These are phyloP conservation scores for Selaginella tamariscina DNA, from an alignment of 75 land plant genomes.

Conservation along the genomic window DNA sequence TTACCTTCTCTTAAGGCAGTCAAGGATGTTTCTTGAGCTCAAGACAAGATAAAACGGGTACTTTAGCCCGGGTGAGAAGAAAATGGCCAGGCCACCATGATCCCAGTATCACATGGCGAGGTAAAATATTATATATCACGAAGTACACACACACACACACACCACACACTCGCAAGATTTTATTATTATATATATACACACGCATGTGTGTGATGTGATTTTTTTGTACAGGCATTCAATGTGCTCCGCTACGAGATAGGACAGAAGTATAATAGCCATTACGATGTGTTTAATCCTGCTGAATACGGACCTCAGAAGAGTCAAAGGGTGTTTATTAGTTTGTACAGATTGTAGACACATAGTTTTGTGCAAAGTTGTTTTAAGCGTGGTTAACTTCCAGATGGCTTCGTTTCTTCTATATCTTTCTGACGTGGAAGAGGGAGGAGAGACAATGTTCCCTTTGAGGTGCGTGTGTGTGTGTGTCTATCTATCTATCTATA, in stretches of 20 bases:
- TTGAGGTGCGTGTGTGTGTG: background rate
- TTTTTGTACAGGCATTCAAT: conserved; percentile 11
- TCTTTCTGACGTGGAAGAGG: conserved; percentile 5
- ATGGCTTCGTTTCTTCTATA: conserved; percentile 8
- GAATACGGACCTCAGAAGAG: conserved; percentile 13
- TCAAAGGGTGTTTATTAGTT: background rate
- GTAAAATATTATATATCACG: conserved; percentile 24
- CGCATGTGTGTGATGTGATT: too few species aligned
- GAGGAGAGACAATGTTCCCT: conserved; percentile 9
- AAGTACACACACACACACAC: too few species aligned
- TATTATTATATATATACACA: too few species aligned
- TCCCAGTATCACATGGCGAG: conserved; percentile 79
- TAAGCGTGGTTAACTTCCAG: background rate
- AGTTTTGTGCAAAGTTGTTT: background rate
- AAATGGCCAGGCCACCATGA: conserved; percentile 79
- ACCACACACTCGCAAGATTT: too few species aligned
- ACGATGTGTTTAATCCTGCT: conserved; percentile 8
- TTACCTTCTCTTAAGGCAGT: conserved; percentile 31
- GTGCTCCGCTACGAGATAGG: conserved; percentile 1
- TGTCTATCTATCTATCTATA: too few species aligned
- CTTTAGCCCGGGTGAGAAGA: conserved; percentile 53
- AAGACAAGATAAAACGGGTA: conserved; percentile 54
- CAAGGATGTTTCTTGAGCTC: conserved; percentile 73
- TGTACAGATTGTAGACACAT: background rate
- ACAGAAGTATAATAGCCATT: conserved; percentile 10